Percentiles rank a stretch among this genome's conserved stretches.
These are phyloP conservation scores for Kokia cookei DNA, from an alignment of 441 rosid species.

Conservation along the genomic window DNA sequence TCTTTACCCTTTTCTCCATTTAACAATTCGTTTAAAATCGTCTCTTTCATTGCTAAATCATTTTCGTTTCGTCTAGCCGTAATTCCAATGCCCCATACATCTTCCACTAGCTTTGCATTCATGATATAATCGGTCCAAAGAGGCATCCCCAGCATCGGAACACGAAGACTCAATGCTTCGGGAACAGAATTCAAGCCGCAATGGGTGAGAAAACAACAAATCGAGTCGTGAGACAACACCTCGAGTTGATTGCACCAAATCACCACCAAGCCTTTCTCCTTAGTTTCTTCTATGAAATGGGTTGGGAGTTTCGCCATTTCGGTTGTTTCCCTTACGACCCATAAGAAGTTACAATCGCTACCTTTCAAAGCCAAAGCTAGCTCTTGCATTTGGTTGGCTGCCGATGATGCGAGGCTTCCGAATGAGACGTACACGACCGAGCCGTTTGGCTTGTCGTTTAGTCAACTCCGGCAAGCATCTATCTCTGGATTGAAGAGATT, in stretches of 20 bases:
- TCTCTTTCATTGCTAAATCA: constrained; percentile 31
- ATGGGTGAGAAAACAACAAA: constrained; percentile 45
- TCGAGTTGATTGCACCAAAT: constrained; percentile 49
- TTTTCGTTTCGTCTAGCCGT: constrained; percentile 4
- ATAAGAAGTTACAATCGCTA: constrained; percentile 29
- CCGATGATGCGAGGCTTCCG: constrained; percentile 32
- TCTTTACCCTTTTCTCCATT: constrained; percentile 30
- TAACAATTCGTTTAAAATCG: constrained; percentile 25
- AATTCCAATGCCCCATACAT: constrained; percentile 47
- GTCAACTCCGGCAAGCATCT: constrained; percentile 32
- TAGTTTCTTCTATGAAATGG: constrained; percentile 19
- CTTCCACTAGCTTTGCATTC: constrained; percentile 39
- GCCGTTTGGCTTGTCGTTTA: constrained; percentile 21
- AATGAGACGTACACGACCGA: constrained; percentile 53
- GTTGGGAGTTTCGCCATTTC: constrained; percentile 38
- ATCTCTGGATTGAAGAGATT: constrained; percentile 31
- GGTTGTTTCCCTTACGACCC: constrained; percentile 39
- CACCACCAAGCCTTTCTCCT: constrained; percentile 32
- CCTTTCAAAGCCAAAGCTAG: constrained; percentile 31
- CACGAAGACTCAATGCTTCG: constrained; percentile 42
- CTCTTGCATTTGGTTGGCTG: constrained; percentile 37
- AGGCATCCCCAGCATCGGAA: constrained; percentile 50
- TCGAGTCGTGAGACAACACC: constrained; percentile 32
- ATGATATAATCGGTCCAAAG: constrained; percentile 43
- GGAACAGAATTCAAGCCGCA: constrained; percentile 39